A percentile compares a stretch with the other conserved stretches of the same genome.
phyloP scores from a whole-genome alignment of 495 filamentous ascomycete species.

The Penicillium arizonense region DNA sequence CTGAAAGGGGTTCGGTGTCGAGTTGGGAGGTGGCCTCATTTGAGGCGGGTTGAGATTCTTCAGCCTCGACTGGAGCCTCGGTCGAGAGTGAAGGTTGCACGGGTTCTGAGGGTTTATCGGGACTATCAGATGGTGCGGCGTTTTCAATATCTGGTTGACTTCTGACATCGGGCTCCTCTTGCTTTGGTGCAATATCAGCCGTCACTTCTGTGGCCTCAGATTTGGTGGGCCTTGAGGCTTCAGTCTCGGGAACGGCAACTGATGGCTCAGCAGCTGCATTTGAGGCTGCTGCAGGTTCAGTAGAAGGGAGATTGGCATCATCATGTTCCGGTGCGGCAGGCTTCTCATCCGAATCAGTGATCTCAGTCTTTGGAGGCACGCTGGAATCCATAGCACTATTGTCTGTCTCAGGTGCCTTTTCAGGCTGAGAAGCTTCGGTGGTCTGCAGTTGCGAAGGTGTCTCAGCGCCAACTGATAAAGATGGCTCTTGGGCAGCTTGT shows the following conservation, averaged over 20 bases:
- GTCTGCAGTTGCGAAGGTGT: background rate
- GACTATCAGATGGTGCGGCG: constrained; percentile 1
- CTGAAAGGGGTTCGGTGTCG: background rate
- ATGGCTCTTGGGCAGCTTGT: constrained; percentile 17
- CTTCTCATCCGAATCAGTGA: background rate
- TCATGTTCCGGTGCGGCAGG: background rate
- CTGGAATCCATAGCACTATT: background rate
- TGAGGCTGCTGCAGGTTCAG: background rate
- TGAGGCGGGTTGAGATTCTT: background rate
- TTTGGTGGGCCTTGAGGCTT: background rate
- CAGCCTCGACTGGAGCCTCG: background rate
- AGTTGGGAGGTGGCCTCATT: background rate
- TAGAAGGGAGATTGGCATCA: background rate
- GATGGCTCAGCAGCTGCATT: background rate
- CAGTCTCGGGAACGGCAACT: background rate
- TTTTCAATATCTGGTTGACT: background rate
- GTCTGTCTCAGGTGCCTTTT: background rate
- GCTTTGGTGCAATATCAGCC: background rate
- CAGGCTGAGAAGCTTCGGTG: constrained; percentile 1
- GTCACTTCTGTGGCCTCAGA: no score
- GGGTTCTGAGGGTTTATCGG: constrained; percentile 1
- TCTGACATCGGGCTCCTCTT: background rate
- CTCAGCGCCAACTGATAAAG: constrained; percentile 8
- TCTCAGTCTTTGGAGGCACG: background rate
- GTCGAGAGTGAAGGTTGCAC: background rate